Conservation (phyloP, 202 grass and related monocot genomes). For the Setaria viridis region DNA sequence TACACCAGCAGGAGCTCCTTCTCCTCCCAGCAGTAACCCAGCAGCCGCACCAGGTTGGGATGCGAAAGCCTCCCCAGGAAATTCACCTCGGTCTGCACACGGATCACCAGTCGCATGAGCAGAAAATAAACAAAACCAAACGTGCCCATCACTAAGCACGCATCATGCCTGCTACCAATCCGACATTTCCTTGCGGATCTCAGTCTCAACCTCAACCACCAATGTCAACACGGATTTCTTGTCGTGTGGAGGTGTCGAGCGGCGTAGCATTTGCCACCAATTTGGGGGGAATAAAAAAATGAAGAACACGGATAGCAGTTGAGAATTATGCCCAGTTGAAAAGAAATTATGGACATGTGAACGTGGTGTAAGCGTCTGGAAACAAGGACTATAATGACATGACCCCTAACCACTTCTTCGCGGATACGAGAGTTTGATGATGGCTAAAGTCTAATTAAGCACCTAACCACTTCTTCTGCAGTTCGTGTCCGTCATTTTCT, state of each 20-base stretch:
- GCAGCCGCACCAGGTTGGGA: conserved; percentile 79
- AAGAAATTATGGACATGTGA: not conserved
- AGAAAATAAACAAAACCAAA: conserved; percentile 8
- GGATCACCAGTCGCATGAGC: not conserved
- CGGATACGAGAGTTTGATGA: not conserved
- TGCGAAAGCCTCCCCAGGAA: conserved; percentile 79
- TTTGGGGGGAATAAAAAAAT: not conserved
- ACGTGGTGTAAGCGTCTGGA: not conserved
- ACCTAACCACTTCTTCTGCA: not conserved
- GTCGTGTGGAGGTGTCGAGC: not conserved
- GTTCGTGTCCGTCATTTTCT: not conserved
- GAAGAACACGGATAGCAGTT: not conserved
- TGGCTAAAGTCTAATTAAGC: not conserved
- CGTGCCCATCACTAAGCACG: conserved; percentile 35
- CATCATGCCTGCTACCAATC: not conserved
- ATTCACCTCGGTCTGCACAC: conserved; percentile 68
- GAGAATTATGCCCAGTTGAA: not conserved
- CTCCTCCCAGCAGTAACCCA: conserved; percentile 84
- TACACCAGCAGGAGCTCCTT: conserved; percentile 85
- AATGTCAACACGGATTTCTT: not conserved
- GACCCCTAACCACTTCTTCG: not conserved
- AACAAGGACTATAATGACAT: not conserved
- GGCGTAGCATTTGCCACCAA: conserved; percentile 6
- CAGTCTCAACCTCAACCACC: conserved; percentile 10
- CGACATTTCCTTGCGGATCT: conserved; percentile 13